Evolutionary conservation across 129 eudicot genomes (phyloP).

Genomic region (Dittrichia graveolens): DNA sequence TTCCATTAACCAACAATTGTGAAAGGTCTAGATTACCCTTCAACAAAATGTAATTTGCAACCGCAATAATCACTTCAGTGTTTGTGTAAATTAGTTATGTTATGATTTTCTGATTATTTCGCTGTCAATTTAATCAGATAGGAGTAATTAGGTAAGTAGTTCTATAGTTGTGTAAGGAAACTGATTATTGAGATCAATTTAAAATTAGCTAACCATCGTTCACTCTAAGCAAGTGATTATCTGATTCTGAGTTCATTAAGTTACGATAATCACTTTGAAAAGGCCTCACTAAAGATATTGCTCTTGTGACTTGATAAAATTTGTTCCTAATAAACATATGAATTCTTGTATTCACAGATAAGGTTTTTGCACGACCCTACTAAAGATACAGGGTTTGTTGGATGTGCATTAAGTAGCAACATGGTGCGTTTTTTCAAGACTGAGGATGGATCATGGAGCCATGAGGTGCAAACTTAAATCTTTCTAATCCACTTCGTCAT

Average conservation of each 20-base stretch:
- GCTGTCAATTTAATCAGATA: too few species aligned
- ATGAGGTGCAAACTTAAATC: conserved; percentile 51
- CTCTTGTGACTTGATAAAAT: neutral
- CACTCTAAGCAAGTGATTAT: neutral
- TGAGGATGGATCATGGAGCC: conserved; percentile 79
- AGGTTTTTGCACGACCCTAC: conserved; percentile 94
- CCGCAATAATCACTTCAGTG: neutral
- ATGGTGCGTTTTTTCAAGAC: conserved; percentile 91
- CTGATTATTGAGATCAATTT: neutral
- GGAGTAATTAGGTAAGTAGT: too few species aligned
- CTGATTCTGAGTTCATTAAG: neutral
- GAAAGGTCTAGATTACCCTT: too few species aligned
- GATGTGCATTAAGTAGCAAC: conserved; percentile 90
- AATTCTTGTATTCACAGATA: conserved; percentile 48
- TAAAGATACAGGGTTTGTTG: conserved; percentile 86
- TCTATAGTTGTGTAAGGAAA: too few species aligned
- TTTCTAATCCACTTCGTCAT: too few species aligned
- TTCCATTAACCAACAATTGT: too few species aligned
- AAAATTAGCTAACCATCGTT: neutral
- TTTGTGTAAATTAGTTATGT: neutral
- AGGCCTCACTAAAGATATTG: neutral
- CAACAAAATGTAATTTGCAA: too few species aligned
- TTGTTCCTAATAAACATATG: neutral
- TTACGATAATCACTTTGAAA: neutral
- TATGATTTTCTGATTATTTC: neutral